Conservation (phyloP, 306 rosid species). For the Cicer arietinum region DNA sequence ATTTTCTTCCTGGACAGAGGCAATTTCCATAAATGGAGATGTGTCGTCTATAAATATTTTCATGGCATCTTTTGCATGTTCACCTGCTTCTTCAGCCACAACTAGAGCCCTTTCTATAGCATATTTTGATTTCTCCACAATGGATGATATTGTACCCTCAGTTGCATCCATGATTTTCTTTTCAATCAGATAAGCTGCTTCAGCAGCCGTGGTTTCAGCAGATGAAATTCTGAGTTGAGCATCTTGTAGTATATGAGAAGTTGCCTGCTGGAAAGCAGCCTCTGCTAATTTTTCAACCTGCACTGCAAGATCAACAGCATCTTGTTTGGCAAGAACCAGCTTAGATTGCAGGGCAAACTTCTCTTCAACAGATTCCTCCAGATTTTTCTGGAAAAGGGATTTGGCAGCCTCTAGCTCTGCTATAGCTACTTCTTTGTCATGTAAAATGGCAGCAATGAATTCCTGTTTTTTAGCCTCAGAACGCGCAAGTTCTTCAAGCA, state of each 20-base stretch:
- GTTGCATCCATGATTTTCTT: conserved; percentile 69
- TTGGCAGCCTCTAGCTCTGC: conserved; percentile 70
- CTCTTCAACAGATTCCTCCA: conserved; percentile 67
- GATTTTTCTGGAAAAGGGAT: conserved; percentile 61
- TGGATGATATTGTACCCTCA: conserved; percentile 64
- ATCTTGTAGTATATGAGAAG: conserved; percentile 77
- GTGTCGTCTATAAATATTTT: conserved; percentile 52
- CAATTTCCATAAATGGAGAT: conserved; percentile 58
- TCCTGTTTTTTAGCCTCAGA: conserved; percentile 65
- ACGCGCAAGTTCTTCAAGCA: conserved; percentile 66
- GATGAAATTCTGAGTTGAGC: conserved; percentile 71
- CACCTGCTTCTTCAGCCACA: conserved; percentile 68
- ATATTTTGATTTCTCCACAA: conserved; percentile 65
- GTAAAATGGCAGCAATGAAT: conserved; percentile 59
- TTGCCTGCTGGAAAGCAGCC: conserved; percentile 79
- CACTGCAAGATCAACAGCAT: conserved; percentile 79
- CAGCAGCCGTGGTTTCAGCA: conserved; percentile 80
- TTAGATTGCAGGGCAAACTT: conserved; percentile 67
- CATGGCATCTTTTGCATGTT: conserved; percentile 52
- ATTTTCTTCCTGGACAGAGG: conserved; percentile 62
- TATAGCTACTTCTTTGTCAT: conserved; percentile 70
- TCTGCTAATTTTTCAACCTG: conserved; percentile 79
- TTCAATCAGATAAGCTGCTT: conserved; percentile 64
- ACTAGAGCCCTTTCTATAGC: conserved; percentile 69
- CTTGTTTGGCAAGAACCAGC: conserved; percentile 74